Evolutionary conservation across 257 asterid species (phyloP), one percentile per base, ranked within the genome.

Genomic region (Plectranthus barbatus): DNA sequence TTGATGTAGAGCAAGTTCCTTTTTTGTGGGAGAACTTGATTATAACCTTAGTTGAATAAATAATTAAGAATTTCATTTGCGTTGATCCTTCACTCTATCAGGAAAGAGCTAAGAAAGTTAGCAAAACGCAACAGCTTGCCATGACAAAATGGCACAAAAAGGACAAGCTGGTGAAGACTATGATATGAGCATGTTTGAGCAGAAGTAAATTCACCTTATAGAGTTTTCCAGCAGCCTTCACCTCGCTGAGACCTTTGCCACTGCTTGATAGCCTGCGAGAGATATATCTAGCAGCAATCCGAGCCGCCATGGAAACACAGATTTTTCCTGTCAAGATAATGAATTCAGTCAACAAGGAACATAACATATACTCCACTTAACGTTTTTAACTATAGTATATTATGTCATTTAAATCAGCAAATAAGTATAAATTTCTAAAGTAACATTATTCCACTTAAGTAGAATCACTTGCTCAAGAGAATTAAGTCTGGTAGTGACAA

Each of bases 191-290:
- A 50, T 26, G 34, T n/a, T 19, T 18, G 33, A 56, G 21, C 45
- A 57, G 37, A 46, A 52, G 12, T 51, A 31, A 19, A 52, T 39
- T 72, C 44, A 92, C 97, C 97, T 89, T 89, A 76, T 83, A 92
- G 74, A 92, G 64, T 73, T 89, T 92, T 82, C 89, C 99, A 49
- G 99, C 99, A 79, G 99, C 99, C 84, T 81, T 85, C 79, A 86
- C 99, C 91, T 92, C 95, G 26, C 91, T 60, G 58, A 89, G 81
- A 55, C 89, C 40, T 73, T 73, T 92, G 56, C 97, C 95, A 65
- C 83, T 37, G 55, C 93, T 82, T 61, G 91, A 89, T 45, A 92
- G 74, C 84, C 95, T 82, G 48, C 99, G 94, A 44, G 94, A 74
- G 26, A 85, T 59, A 60, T 72, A 78, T 56, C 99, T 79, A 75